These are phyloP conservation scores for Rosa persica DNA, from an alignment of 306 rosid species.

Conservation along the genomic window DNA sequence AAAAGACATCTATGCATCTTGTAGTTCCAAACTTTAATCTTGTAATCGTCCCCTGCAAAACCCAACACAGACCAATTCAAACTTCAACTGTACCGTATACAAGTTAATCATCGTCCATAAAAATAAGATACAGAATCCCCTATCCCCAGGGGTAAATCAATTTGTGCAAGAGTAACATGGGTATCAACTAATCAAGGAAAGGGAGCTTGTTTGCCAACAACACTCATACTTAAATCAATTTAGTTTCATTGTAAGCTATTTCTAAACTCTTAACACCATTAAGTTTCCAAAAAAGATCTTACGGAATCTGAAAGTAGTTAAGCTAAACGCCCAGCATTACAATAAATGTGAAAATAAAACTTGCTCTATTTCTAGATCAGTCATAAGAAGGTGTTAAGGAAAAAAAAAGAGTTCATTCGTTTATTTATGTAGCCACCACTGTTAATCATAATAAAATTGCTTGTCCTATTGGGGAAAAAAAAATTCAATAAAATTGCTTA, in stretches of 20 bases:
- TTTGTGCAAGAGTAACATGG: neutral
- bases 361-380: neutral
- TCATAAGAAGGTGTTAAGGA: neutral
- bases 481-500: neutral
- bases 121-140: too few species aligned
- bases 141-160: neutral
- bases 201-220: neutral
- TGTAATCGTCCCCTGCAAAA: constrained; percentile 93
- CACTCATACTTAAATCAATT: neutral
- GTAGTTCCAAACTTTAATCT: constrained; percentile 98
- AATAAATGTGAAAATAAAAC: neutral
- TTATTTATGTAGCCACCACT: neutral
- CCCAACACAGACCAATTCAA: constrained; percentile 12
- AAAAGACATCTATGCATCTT: constrained; percentile 93
- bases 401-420: neutral
- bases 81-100: neutral
- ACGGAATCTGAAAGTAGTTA: neutral
- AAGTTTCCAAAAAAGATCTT: neutral
- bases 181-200: neutral
- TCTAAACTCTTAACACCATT: neutral
- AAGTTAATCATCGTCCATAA: neutral
- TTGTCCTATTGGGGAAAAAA: neutral
- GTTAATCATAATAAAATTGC: neutral
- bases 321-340: neutral
- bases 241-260: neutral